Conservation (phyloP, 2,329 filamentous ascomycete genomes). For the Berkeleyomyces rouxiae region DNA sequence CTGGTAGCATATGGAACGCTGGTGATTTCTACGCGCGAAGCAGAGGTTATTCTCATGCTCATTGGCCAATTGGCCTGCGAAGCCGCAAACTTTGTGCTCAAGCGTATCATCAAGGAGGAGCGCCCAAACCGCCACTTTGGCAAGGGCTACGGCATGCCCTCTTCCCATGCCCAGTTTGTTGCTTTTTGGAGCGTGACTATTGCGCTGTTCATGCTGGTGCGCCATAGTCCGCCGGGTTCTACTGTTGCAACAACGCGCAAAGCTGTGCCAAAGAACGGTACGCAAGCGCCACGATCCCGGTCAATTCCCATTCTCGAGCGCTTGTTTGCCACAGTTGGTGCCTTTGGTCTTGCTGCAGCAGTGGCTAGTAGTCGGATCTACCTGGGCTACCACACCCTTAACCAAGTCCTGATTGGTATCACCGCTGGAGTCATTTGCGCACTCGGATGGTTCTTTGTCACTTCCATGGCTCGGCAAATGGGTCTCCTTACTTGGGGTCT, state of each 20-base stretch:
- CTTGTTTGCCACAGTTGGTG: slow-evolving; percentile 33
- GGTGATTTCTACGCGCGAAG: slow-evolving; percentile 78
- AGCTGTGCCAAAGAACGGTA: background rate
- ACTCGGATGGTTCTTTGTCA: slow-evolving; percentile 61
- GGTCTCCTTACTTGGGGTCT: slow-evolving; percentile 61
- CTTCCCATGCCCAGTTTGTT: slow-evolving; percentile 86
- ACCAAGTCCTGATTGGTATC: slow-evolving; percentile 71
- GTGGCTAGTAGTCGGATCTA: slow-evolving; percentile 80
- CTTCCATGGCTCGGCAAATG: slow-evolving; percentile 43
- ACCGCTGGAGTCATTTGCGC: slow-evolving; percentile 55
- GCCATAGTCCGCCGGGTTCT: slow-evolving; percentile 37
- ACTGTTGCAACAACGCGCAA: background rate
- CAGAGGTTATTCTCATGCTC: slow-evolving; percentile 80
- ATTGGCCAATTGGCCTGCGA: slow-evolving; percentile 84
- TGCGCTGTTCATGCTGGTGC: slow-evolving; percentile 62
- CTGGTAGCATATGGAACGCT: slow-evolving; percentile 81
- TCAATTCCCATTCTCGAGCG: slow-evolving; percentile 44
- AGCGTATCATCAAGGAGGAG: slow-evolving; percentile 84
- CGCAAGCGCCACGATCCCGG: slow-evolving; percentile 22
- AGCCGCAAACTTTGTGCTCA: slow-evolving; percentile 73
- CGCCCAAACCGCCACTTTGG: slow-evolving; percentile 69
- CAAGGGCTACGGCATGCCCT: slow-evolving; percentile 95
- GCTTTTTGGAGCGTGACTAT: slow-evolving; percentile 80
- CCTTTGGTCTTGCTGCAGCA: slow-evolving; percentile 42
- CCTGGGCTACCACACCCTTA: slow-evolving; percentile 77